Conservation (phyloP, 225 moss, liverwort and hornwort genomes). For the Lunularia cruciata region DNA sequence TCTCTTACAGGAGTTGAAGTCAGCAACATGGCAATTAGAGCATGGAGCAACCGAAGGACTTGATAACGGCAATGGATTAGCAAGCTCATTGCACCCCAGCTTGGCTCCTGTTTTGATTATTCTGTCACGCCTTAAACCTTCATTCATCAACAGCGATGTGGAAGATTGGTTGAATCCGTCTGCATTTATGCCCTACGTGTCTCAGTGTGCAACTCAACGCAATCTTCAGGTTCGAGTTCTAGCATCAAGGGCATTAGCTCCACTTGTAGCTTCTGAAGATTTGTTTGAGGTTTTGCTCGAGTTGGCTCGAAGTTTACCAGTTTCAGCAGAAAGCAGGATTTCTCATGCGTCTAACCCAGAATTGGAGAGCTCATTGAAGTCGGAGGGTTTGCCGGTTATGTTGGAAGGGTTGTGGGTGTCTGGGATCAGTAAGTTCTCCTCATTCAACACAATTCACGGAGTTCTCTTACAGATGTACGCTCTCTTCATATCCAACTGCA, state of each 20-base stretch:
- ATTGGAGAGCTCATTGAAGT: background rate
- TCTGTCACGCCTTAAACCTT: constrained; percentile 92
- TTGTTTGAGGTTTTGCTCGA: constrained; percentile 54
- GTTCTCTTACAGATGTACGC: constrained; percentile 82
- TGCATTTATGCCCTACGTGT: constrained; percentile 87
- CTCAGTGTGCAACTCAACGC: constrained; percentile 82
- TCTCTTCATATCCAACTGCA: constrained; percentile 75
- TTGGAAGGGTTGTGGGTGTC: constrained; percentile 4
- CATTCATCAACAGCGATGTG: constrained; percentile 80
- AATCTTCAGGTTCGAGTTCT: constrained; percentile 88
- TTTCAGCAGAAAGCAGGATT: constrained; percentile 24
- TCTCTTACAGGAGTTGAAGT: constrained; percentile 81
- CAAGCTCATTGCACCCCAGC: constrained; percentile 91
- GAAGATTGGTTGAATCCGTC: constrained; percentile 97
- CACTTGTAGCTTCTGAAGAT: constrained; percentile 81
- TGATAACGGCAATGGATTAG: constrained; percentile 62
- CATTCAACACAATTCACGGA: constrained; percentile 81
- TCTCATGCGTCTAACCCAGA: background rate
- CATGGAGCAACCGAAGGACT: constrained; percentile 48
- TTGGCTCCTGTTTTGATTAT: constrained; percentile 93
- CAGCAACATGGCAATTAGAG: constrained; percentile 87
- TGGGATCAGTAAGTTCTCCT: constrained; percentile 24
- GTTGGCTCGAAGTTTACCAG: constrained; percentile 70
- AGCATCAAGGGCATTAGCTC: constrained; percentile 83
- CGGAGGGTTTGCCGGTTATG: background rate